These are phyloP conservation scores for Metschnikowia gelsemii DNA, from an alignment of 805 yeast genomes.

Conservation along the genomic window DNA sequence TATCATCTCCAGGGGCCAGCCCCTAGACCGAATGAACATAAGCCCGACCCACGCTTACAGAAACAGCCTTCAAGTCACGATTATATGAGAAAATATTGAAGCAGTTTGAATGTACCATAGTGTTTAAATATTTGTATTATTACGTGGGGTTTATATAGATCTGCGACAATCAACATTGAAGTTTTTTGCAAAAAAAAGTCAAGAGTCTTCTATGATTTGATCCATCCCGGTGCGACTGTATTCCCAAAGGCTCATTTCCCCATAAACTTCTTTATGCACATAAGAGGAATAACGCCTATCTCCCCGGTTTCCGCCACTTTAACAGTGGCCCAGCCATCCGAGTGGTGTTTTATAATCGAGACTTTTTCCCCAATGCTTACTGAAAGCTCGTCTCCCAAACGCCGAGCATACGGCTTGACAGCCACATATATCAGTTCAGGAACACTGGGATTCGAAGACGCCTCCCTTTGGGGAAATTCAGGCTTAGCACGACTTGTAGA, in stretches of 20 bases:
- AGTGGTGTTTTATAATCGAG: conserved; percentile 23
- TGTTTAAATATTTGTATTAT: conserved; percentile 9
- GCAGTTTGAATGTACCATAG: conserved; percentile 4
- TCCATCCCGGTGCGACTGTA: not conserved
- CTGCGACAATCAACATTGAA: too few relatives aligned
- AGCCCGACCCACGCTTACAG: conserved; percentile 4
- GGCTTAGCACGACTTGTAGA: not conserved
- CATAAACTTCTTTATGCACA: conserved; percentile 14
- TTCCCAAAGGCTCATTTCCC: not conserved
- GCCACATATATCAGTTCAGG: conserved; percentile 21
- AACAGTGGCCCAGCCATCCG: conserved; percentile 43
- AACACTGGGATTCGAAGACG: not conserved
- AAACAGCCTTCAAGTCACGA: conserved; percentile 3
- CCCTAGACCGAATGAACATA: conserved; percentile 3
- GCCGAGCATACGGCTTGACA: conserved; percentile 27
- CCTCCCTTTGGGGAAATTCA: not conserved
- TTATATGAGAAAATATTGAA: conserved; percentile 8
- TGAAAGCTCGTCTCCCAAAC: conserved; percentile 36
- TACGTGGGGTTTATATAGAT: too few relatives aligned
- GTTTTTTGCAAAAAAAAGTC: too few relatives aligned
- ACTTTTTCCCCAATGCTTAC: conserved; percentile 34
- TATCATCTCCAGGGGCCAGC: conserved; percentile 6
- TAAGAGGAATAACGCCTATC: conserved; percentile 36
- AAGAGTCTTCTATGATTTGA: not conserved
- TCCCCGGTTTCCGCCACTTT: conserved; percentile 17